Evolutionary conservation across 495 filamentous ascomycete species (phyloP), one percentile per base, ranked within the genome.

Genomic region (Neurospora sublineolata): DNA sequence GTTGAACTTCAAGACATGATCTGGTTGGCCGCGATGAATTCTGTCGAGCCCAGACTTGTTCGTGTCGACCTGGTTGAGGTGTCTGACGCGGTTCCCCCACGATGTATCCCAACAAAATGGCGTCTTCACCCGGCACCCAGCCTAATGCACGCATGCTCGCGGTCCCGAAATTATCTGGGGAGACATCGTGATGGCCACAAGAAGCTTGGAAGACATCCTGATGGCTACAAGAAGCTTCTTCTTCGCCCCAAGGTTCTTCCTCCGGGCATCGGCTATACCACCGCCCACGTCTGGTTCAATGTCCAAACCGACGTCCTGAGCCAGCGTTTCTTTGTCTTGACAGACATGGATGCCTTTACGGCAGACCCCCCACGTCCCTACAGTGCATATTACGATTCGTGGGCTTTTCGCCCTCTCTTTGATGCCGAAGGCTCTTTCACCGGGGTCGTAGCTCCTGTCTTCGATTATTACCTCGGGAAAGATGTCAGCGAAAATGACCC

Each of bases 401-500:
- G 18, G 18, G 0, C 23, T 0, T 39, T 27, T 72, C 42, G 16
- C 40, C 16, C 40, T 3, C 0, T 41, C 14, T 41, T 41, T 41
- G 40, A 41, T 41, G 40, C 0, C 7, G 40, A 8, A 41, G 40
- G 16, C 40, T 41, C 40, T 41, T 41, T 41, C 40, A 41, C 40
- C 0, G 40, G 16, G 40, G 5, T 41, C 3, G 40, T 8, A 41
- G 16, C 14, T 41, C 16, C 40, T 41, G 0, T 8, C 40, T 18
- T 41, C 16, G 40, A 8, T 8, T 0, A 41, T 41, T 18, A 0
- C 16, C 40, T 18, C 0, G 0, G 1, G 5, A 0, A 18, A 3
- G 2, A 41, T 6, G 1, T 41, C 12, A 41, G 39, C 39, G 3
- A 3, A 12, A 4, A 41, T 41, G 40, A 41, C 14, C 2, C 14